These are phyloP conservation scores for Amoebophrya sp. DNA, from an alignment of 169 alveolate genomes.

Conservation along the genomic window DNA sequence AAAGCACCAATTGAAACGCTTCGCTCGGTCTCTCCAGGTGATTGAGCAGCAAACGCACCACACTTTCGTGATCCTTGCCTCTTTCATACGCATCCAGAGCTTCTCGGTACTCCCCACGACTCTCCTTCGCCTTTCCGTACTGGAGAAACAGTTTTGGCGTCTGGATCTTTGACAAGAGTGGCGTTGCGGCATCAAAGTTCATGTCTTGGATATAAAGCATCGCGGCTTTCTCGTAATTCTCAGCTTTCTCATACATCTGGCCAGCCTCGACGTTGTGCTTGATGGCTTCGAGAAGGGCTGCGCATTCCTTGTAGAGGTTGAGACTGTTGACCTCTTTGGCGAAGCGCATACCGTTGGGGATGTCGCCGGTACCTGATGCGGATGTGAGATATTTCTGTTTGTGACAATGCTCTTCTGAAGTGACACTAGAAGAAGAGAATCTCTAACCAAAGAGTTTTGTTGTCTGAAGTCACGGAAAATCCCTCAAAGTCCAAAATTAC, in stretches of 20 bases:
- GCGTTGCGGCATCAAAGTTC: not conserved
- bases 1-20: not conserved
- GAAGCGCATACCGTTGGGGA: not conserved
- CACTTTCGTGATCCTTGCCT: conserved; percentile 71
- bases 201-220: not conserved
- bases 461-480: too few species aligned
- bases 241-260: not conserved
- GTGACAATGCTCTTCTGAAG: too few species aligned
- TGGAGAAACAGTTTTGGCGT: conserved; percentile 70
- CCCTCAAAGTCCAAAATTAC: too few species aligned
- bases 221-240: not conserved
- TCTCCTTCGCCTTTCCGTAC: conserved; percentile 78
- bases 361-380: not conserved
- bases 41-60: conserved; percentile 63
- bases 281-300: not conserved
- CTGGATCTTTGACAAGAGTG: conserved; percentile 61
- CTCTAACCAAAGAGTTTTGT: too few species aligned
- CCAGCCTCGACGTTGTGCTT: not conserved
- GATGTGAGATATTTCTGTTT: too few species aligned
- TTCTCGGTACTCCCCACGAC: conserved; percentile 65
- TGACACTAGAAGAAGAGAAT: too few species aligned
- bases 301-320: not conserved
- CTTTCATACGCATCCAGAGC: conserved; percentile 73
- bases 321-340: not conserved
- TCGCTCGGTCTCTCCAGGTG: conserved; percentile 41